These are phyloP conservation scores for Podaxis rugospora DNA, from an alignment of 768 basidiomycete species.

Conservation along the genomic window DNA sequence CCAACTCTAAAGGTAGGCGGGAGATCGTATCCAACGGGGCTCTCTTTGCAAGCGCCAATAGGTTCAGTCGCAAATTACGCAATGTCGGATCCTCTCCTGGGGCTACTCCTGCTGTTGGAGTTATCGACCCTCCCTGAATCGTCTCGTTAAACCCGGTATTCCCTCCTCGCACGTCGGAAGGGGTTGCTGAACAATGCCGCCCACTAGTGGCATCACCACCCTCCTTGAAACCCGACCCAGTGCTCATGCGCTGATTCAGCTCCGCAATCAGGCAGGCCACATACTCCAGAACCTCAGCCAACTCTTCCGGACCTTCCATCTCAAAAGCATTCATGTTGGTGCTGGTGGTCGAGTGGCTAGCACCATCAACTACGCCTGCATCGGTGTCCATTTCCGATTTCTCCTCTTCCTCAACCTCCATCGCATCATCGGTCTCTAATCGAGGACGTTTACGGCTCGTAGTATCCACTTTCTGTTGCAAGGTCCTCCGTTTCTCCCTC, in stretches of 20 bases:
- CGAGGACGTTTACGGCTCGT: constrained; percentile 8
- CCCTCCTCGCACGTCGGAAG: not conserved
- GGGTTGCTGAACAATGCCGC: not conserved
- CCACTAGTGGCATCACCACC: not conserved
- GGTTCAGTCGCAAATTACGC: constrained; percentile 62
- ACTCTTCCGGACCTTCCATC: constrained; percentile 42
- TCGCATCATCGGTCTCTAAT: constrained; percentile 10
- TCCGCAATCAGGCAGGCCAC: constrained; percentile 48
- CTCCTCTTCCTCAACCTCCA: constrained; percentile 26
- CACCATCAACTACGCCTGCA: not conserved
- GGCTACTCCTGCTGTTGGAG: not conserved
- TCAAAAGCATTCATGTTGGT: constrained; percentile 21
- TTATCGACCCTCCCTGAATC: not conserved
- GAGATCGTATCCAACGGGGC: constrained; percentile 73
- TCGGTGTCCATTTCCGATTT: constrained; percentile 25
- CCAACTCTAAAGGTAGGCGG: constrained; percentile 55
- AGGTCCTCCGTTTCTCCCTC: constrained; percentile 26
- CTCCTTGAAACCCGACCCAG: not conserved
- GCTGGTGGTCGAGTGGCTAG: constrained; percentile 8
- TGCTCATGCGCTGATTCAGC: constrained; percentile 30
- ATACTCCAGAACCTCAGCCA: constrained; percentile 54
- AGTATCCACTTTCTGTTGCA: constrained; percentile 9
- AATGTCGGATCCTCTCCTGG: constrained; percentile 43
- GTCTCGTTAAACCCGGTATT: not conserved
- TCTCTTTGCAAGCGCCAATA: constrained; percentile 73